Base-by-base conservation (phyloP, 139 green algal genomes). In the Coelastrella sp. region DNA sequence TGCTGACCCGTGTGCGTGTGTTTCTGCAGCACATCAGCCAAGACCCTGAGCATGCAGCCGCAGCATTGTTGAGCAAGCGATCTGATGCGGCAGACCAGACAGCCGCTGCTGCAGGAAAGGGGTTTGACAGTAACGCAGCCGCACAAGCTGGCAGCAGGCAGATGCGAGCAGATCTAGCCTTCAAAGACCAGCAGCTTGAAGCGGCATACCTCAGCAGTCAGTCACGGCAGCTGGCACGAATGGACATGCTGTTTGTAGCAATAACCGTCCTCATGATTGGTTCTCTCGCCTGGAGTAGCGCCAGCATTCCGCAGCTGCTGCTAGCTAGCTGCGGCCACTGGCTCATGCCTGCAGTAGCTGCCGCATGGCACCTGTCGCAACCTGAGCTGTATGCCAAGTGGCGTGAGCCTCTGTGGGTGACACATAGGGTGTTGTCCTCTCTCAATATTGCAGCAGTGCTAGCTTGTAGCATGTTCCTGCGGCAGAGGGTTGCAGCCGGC, bases 351-450 rank as follows among this genome's bases (percentile, higher is more conserved):
- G 5, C 57, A 32, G 71, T 80, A 19, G 71, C 84, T 17, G 84
- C n/a, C 11, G 65, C 13, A n/a, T 81, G 71, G 71, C 17, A 66
- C 10, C 19, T 83, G 71, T 5, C 58, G 11, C 17, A 17, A 20
- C 84, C 84, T 14, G n/a, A 14, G 47, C 68, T 22, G 47, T 89
- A 89, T 57, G 11, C 23, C 23, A 68, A 56, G 16, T 78, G 73
- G 56, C 68, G 84, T 4, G 84, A 89, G 84, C n/a, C 20, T 5
- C 59, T 89, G 17, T 89, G 84, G 84, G 73, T 60, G 32, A 19
- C 73, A 56, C 84, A 89, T 13, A 61, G 68, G 47, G n/a, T 83
- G 17, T 14, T 78, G 13, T 65, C 82, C 20, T 23, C 64, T 6
- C 4, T 32, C 10, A 65, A 87, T 17, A 13, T 71, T 66, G 82